Base-by-base conservation (phyloP, 73 alveolate genomes). In the Paramecium sexaurelia region DNA sequence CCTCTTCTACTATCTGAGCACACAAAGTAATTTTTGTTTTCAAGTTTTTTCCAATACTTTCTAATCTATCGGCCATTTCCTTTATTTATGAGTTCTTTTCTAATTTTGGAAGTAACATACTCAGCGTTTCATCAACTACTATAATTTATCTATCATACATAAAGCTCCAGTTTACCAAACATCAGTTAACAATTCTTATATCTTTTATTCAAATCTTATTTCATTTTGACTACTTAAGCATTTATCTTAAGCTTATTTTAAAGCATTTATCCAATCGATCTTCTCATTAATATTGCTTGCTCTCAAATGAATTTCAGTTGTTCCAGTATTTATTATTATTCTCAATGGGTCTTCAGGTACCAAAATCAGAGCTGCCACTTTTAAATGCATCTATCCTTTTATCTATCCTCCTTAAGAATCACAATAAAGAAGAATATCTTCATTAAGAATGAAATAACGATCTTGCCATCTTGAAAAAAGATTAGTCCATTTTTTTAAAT, bases 391-490 rank as follows among this genome's bases (percentile, higher is more conserved):
- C 17, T 91, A 51, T 33, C 94, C 95, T 47, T 93, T 87, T 24
- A 55, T 87, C 26, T 55, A 40, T 11, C 95, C 73, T 20, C 95
- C 94, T 83, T 93, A n/a, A 19, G 67, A 75, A 71, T 91, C 93
- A 33, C 95, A 93, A 55, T 93, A 93, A 22, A 39, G 39, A 37
- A 93, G 61, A 51, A 83, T 78, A 47, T 91, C 93, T 22, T 93
- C 93, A 55, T 88, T 57, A 13, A 93, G 33, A 24, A 93, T 83
- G 90, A 93, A 91, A 68, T 93, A 93, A 20, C 96, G 93, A 19
- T 91, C 93, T 82, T 93, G 39, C 96, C 96, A 93, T 0, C 98
- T 92, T 17, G 67, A 71, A 37, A 93, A 75, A 39, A 92, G 61
- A 36, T 93, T 93, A 19, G 85, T 66, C 92, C 93, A 93, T 84